These are phyloP conservation scores for Botrytis pseudocinerea DNA, from an alignment of 2,329 filamentous ascomycete species.

Conservation along the genomic window DNA sequence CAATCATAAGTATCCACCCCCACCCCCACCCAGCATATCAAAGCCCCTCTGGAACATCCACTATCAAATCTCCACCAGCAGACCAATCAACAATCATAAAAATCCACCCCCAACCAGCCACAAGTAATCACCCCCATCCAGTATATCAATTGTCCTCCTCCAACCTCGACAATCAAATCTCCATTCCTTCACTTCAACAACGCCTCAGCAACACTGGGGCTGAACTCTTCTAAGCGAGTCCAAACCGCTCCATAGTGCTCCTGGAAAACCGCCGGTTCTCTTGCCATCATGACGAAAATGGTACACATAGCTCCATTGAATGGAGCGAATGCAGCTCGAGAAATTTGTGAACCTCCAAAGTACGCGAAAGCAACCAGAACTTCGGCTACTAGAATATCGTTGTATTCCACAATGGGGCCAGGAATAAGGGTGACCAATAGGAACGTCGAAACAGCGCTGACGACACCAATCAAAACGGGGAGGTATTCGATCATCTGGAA, in stretches of 20 bases:
- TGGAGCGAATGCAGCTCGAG: constrained; percentile 10
- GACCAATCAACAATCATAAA: too few relatives aligned
- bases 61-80: background rate
- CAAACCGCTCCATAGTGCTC: constrained; percentile 13
- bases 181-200: constrained; percentile 4
- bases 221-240: constrained; percentile 12
- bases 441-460: background rate
- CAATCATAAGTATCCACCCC: too few relatives aligned
- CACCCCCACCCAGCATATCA: too few relatives aligned
- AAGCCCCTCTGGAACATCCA: background rate
- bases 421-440: background rate
- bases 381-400: background rate
- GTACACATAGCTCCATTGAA: constrained; percentile 15
- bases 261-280: background rate
- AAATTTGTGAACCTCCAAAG: constrained; percentile 12
- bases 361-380: background rate
- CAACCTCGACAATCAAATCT: background rate
- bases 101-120: too few relatives aligned
- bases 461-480: background rate
- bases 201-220: background rate
- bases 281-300: constrained; percentile 13
- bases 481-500: background rate
- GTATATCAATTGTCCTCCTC: background rate
- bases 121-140: background rate
- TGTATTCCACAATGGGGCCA: background rate